A percentile compares a stretch with the other conserved stretches of the same genome.
Conservation (phyloP, 1,139 yeast genomes). For the Zygoascus hellenicus region DNA sequence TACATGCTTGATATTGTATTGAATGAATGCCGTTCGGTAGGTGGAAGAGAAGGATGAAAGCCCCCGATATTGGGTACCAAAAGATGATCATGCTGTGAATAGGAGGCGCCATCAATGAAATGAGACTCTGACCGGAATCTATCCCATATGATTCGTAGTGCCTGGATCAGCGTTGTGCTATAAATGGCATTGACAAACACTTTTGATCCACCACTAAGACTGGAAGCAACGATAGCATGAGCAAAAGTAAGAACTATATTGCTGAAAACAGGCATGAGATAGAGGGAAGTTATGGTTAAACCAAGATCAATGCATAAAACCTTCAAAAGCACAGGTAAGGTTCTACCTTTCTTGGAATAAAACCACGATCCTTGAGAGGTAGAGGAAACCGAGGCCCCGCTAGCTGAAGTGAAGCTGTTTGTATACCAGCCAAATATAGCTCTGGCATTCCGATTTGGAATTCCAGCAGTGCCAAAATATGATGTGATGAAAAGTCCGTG, state of each 20-base stretch:
- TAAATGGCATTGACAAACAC: constrained; percentile 31
- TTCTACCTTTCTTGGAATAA: constrained; percentile 3
- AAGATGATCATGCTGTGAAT: constrained; percentile 2
- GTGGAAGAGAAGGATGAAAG: constrained; percentile 9
- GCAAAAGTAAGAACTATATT: constrained; percentile 30
- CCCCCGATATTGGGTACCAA: neutral
- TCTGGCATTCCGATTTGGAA: constrained; percentile 14
- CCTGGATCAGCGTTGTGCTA: constrained; percentile 29
- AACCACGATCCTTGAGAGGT: constrained; percentile 8
- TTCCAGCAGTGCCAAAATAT: constrained; percentile 17
- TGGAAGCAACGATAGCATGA: constrained; percentile 33
- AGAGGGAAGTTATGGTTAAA: constrained; percentile 24
- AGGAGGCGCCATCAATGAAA: neutral
- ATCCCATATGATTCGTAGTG: constrained; percentile 23
- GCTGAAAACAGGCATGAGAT: constrained; percentile 24
- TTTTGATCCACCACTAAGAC: constrained; percentile 32
- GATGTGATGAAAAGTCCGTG: constrained; percentile 27
- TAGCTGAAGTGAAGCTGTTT: constrained; percentile 1
- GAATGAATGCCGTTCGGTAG: constrained; percentile 15
- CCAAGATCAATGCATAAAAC: constrained; percentile 21
- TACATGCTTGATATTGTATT: constrained; percentile 25
- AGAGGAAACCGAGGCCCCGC: constrained; percentile 1
- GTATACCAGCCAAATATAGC: constrained; percentile 20
- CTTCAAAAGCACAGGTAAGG: constrained; percentile 15
- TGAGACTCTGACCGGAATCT: constrained; percentile 10